Conservation (phyloP, 2,329 filamentous ascomycete species). For the Fusarium tricinctum region DNA sequence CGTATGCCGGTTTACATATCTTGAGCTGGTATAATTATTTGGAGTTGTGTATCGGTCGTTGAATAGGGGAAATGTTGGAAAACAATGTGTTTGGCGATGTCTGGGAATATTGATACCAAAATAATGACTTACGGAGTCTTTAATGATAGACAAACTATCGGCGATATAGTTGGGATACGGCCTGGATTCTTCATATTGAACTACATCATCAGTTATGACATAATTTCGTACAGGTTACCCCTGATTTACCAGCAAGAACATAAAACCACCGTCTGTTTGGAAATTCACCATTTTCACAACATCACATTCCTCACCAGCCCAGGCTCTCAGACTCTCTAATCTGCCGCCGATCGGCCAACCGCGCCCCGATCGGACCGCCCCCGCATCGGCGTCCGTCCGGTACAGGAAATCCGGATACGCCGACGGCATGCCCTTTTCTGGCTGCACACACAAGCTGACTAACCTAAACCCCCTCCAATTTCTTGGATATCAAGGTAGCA, state of each 20-base stretch:
- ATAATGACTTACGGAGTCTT: constrained; percentile 22
- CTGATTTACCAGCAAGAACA: neutral
- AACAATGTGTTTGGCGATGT: constrained; percentile 6
- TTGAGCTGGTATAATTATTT: constrained; percentile 15
- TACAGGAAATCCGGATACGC: constrained; percentile 21
- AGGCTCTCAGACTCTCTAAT: constrained; percentile 7
- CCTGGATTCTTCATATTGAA: neutral
- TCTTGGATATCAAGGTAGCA: neutral
- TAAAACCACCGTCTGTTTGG: constrained; percentile 11
- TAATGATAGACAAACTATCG: neutral
- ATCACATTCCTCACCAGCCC: constrained; percentile 28
- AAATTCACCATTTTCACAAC: neutral
- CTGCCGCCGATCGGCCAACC: neutral
- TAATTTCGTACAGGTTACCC: neutral
- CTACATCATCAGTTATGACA: neutral
- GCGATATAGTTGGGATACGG: neutral
- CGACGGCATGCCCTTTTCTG: constrained; percentile 23
- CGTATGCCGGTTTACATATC: constrained; percentile 69
- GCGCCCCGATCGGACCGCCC: constrained; percentile 19
- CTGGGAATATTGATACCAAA: constrained; percentile 28
- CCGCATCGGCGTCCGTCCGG: constrained; percentile 18
- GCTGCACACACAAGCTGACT: neutral
- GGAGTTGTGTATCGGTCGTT: neutral
- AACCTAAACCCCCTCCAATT: constrained; percentile 10
- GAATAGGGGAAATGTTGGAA: neutral